A percentile compares a stretch with the other conserved stretches of the same genome.
phyloP scores from a whole-genome alignment of 164 flowering plant species.

The Santalum album region DNA sequence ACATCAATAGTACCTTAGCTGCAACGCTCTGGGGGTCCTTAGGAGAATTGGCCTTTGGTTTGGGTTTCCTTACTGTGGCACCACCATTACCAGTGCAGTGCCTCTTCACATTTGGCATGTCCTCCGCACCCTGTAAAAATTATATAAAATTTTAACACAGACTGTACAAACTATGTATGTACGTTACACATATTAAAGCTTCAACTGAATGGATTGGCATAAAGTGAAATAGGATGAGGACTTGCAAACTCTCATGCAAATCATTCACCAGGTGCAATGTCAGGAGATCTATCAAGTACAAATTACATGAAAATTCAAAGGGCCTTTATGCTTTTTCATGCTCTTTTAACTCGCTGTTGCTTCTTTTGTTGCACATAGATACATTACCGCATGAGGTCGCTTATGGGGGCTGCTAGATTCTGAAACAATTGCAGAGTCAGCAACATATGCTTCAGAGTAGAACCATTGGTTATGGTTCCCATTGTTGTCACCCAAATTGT shows the following conservation, averaged over 20 bases:
- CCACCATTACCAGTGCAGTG: slow-evolving; percentile 27
- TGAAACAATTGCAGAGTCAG: slow-evolving; percentile 17
- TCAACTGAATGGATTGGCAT: too few species aligned
- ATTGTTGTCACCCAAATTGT: slow-evolving; percentile 8
- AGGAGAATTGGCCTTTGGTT: slow-evolving; percentile 32
- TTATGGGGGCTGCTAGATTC: slow-evolving; percentile 23
- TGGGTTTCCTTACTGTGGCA: slow-evolving; percentile 28
- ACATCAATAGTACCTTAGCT: slow-evolving; percentile 55
- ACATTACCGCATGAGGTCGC: slow-evolving; percentile 43
- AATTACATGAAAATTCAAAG: too few species aligned
- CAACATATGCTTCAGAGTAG: slow-evolving; percentile 21
- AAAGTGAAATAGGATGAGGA: too few species aligned
- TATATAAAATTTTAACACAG: not conserved
- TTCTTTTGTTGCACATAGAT: too few species aligned
- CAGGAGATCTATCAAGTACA: too few species aligned
- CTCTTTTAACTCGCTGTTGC: too few species aligned
- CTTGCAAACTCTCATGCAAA: too few species aligned
- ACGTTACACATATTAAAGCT: too few species aligned
- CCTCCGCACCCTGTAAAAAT: slow-evolving; percentile 32
- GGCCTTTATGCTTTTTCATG: too few species aligned
- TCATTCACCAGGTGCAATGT: too few species aligned
- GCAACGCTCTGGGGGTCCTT: slow-evolving; percentile 93
- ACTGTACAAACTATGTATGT: too few species aligned
- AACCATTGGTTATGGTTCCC: slow-evolving; percentile 9
- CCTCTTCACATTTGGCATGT: slow-evolving; percentile 43